These are phyloP conservation scores for Fusarium globosum DNA, from an alignment of 2,329 filamentous ascomycete genomes.

Conservation along the genomic window DNA sequence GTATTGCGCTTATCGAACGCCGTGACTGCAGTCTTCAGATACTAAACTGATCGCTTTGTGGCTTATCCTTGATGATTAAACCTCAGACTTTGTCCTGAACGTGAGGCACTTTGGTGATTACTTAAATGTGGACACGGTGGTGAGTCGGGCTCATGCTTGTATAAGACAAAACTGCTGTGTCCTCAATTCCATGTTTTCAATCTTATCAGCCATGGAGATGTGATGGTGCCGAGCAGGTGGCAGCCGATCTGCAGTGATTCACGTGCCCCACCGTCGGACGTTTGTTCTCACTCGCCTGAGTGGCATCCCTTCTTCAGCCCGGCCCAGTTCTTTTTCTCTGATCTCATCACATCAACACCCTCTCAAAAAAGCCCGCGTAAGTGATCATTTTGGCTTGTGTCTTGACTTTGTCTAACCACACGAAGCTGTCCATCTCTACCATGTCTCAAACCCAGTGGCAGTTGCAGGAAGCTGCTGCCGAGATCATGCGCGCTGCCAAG, in stretches of 20 bases:
- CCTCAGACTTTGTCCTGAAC: no score
- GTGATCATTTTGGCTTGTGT: rapidly evolving
- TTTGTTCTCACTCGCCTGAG: background rate
- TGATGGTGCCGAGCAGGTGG: no score
- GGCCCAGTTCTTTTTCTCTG: background rate
- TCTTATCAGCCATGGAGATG: no score
- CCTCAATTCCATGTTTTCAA: no score
- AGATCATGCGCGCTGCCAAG: rapidly evolving
- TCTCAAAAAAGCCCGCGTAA: background rate
- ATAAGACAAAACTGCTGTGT: no score
- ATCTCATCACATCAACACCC: background rate
- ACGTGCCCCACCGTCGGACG: background rate
- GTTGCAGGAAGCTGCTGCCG: background rate
- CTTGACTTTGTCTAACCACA: background rate
- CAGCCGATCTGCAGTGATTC: background rate
- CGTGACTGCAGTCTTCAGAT: no score
- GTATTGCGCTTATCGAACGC: no score
- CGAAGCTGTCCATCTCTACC: background rate
- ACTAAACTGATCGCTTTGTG: no score
- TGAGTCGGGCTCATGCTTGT: no score
- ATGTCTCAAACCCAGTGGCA: background rate
- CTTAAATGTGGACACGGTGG: no score
- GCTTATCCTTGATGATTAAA: no score
- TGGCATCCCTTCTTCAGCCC: background rate
- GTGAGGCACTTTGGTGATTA: no score